A percentile compares a stretch with the other conserved stretches of the same genome.
These are phyloP conservation scores for Gossypium rotundifolium DNA, from an alignment of 345 rosid species.

Conservation along the genomic window DNA sequence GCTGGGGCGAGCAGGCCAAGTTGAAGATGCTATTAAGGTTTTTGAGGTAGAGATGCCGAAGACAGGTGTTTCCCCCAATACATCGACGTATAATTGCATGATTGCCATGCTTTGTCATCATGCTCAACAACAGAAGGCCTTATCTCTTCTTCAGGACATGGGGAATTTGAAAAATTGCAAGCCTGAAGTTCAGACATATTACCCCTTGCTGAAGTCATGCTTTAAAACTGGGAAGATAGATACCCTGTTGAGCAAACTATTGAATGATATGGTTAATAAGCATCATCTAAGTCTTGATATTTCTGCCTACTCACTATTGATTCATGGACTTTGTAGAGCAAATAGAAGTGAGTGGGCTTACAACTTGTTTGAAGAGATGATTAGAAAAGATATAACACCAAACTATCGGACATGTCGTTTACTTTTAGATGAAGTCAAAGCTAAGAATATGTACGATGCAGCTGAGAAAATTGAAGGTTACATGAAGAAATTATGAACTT, in stretches of 20 bases:
- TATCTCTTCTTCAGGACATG: conserved; percentile 48
- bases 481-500: conserved; percentile 44
- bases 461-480: conserved; percentile 49
- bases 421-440: conserved; percentile 57
- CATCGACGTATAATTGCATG: conserved; percentile 75
- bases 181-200: conserved; percentile 69
- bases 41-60: conserved; percentile 57
- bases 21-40: conserved; percentile 48
- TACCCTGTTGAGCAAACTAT: conserved; percentile 38
- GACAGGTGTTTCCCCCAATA: conserved; percentile 31
- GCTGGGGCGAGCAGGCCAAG: conserved; percentile 50
- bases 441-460: conserved; percentile 44
- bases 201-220: conserved; percentile 61
- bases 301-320: conserved; percentile 59
- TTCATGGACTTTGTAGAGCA: conserved; percentile 75
- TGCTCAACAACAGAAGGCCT: conserved; percentile 37
- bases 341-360: conserved; percentile 63
- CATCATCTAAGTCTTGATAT: conserved; percentile 76
- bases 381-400: conserved; percentile 58
- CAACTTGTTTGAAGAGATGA: conserved; percentile 65
- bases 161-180: conserved; percentile 38
- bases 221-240: conserved; percentile 57
- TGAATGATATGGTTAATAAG: conserved; percentile 66
- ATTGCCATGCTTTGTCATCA: conserved; percentile 70
- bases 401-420: conserved; percentile 53